Evolutionary conservation across 768 basidiomycete genomes (phyloP).

Genomic region (Kwoniella newhampshirensis): DNA sequence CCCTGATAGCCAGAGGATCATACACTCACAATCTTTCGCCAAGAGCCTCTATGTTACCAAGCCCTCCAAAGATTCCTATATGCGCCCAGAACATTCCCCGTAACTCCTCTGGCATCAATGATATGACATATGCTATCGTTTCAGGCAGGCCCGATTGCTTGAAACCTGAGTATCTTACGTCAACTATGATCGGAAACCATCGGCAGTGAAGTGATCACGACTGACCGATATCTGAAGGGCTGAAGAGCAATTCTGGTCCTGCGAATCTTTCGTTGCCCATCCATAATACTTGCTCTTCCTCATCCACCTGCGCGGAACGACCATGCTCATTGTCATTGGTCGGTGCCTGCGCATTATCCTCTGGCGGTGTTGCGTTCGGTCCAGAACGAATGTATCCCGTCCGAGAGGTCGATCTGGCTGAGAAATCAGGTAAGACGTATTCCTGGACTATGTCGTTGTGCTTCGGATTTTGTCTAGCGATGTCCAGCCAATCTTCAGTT

Average conservation of each 20-base stretch:
- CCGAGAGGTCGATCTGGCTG: slow-evolving; percentile 55
- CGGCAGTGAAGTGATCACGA: not conserved
- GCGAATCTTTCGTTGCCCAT: slow-evolving; percentile 91
- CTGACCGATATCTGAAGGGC: slow-evolving; percentile 83
- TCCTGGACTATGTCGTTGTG: slow-evolving; percentile 74
- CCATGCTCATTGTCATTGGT: slow-evolving; percentile 44
- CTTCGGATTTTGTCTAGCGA: slow-evolving; percentile 56
- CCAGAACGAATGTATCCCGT: slow-evolving; percentile 57
- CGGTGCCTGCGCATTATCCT: slow-evolving; percentile 34
- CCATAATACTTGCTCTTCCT: slow-evolving; percentile 61
- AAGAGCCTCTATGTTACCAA: slow-evolving; percentile 72
- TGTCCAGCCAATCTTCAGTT: too few relatives aligned
- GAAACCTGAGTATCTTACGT: slow-evolving; percentile 59
- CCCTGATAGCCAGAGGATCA: slow-evolving; percentile 2
- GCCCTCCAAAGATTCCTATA: slow-evolving; percentile 85
- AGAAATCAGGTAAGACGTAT: slow-evolving; percentile 86
- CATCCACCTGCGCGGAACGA: slow-evolving; percentile 47
- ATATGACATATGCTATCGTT: slow-evolving; percentile 73
- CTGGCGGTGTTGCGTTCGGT: slow-evolving; percentile 32
- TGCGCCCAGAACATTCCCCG: slow-evolving; percentile 96
- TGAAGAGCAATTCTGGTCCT: slow-evolving; percentile 89
- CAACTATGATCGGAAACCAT: not conserved
- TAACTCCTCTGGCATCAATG: slow-evolving; percentile 71
- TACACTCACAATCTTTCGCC: slow-evolving; percentile 69
- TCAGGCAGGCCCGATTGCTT: slow-evolving; percentile 76